phyloP scores from a whole-genome alignment of 371 early-diverging fungal genomes.

The Basidiobolus meristosporus region DNA sequence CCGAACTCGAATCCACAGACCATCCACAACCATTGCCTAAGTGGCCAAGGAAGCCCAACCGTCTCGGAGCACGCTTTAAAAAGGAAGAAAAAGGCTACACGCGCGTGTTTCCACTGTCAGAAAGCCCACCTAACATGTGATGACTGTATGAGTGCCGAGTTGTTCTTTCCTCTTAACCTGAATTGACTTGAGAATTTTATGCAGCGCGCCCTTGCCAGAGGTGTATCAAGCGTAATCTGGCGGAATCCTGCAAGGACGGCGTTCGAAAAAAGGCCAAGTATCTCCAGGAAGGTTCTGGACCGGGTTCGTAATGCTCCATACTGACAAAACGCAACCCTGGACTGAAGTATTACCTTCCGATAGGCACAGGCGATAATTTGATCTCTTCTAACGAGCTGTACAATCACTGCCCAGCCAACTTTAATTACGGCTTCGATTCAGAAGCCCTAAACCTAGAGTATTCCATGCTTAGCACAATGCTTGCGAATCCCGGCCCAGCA shows the following conservation, averaged over 20 bases:
- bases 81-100: conserved; percentile 7
- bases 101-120: conserved; percentile 9
- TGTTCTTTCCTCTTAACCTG: conserved; percentile 5
- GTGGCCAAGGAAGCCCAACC: too few relatives aligned
- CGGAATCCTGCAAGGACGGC: conserved; percentile 54
- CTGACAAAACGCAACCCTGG: neutral
- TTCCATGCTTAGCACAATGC: conserved; percentile 66
- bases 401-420: conserved; percentile 4
- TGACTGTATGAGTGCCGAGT: conserved; percentile 3
- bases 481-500: conserved; percentile 10
- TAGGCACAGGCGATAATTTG: neutral
- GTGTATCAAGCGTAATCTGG: conserved; percentile 59
- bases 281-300: conserved; percentile 23
- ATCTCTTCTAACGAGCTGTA: conserved; percentile 2
- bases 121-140: conserved; percentile 9
- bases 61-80: too few relatives aligned
- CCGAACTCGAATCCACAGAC: too few relatives aligned
- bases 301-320: neutral
- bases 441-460: conserved; percentile 76
- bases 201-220: conserved; percentile 66
- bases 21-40: too few relatives aligned
- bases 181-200: conserved; percentile 2
- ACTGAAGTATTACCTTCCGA: neutral
- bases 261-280: conserved; percentile 66
- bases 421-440: conserved; percentile 51